These are phyloP conservation scores for Phytophthora rubi DNA, from an alignment of 352 stramenopile species.

Conservation along the genomic window DNA sequence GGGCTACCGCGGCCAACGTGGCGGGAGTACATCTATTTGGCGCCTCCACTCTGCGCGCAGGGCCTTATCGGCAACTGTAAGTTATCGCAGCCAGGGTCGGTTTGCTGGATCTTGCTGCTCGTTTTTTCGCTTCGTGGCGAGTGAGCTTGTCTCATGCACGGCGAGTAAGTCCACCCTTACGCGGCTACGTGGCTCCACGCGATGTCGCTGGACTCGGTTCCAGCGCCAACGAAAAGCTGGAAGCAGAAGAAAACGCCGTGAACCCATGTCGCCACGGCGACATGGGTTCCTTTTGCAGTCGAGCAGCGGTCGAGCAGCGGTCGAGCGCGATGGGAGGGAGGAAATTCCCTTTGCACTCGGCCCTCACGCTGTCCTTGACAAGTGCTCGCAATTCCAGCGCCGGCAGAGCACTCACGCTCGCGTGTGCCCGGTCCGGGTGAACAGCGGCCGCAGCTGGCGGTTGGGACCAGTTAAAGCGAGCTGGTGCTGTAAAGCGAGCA, in stretches of 20 bases:
- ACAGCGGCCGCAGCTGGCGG: conserved; percentile 11
- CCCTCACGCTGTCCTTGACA: conserved; percentile 1
- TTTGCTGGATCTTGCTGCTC: conserved; percentile 14
- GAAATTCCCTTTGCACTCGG: neutral
- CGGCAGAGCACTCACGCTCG: conserved; percentile 6
- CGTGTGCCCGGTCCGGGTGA: conserved; percentile 1
- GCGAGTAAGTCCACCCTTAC: conserved; percentile 14
- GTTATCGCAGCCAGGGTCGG: neutral
- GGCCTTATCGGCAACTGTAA: conserved; percentile 8
- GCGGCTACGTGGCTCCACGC: conserved; percentile 12
- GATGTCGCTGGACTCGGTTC: conserved; percentile 19
- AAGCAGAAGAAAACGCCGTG: conserved; percentile 15
- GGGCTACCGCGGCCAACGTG: conserved; percentile 15
- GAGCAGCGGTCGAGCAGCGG: conserved; percentile 7
- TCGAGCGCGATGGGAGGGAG: neutral
- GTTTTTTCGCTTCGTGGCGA: neutral
- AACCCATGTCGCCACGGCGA: conserved; percentile 10
- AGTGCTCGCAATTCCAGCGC: conserved; percentile 3
- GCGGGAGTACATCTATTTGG: conserved; percentile 18
- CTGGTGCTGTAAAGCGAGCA: conserved; percentile 13
- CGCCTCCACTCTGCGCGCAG: neutral
- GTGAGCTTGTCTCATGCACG: conserved; percentile 20
- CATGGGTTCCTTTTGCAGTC: neutral
- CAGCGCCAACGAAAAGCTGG: conserved; percentile 8
- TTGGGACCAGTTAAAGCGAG: conserved; percentile 24